Conservation (phyloP, 1,284 basidiomycete species). For the Bondarzewia mesenterica region DNA sequence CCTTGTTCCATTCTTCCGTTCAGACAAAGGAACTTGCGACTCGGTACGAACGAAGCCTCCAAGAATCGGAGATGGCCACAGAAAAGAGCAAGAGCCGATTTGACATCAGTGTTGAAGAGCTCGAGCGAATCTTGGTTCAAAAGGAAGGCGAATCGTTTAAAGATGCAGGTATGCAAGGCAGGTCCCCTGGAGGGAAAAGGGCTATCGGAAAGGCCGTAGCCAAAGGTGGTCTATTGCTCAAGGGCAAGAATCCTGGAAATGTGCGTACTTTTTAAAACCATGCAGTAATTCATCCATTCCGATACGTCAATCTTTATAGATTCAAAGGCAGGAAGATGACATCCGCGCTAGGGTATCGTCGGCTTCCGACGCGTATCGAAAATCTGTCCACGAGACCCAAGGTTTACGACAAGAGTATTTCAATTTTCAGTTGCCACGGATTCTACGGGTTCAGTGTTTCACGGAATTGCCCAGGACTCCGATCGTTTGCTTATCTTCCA, state of each 20-base stretch:
- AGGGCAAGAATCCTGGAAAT: slow-evolving; percentile 90
- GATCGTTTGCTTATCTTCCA: slow-evolving; percentile 1
- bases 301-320: slow-evolving; percentile 34
- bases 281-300: background rate
- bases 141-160: slow-evolving; percentile 91
- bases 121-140: slow-evolving; percentile 88
- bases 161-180: slow-evolving; percentile 65
- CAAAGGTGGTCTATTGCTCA: slow-evolving; percentile 85
- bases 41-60: slow-evolving; percentile 81
- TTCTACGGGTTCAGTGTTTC: slow-evolving; percentile 66
- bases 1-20: background rate
- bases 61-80: slow-evolving; percentile 82
- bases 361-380: slow-evolving; percentile 85
- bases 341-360: slow-evolving; percentile 78
- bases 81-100: slow-evolving; percentile 88
- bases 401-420: slow-evolving; percentile 93
- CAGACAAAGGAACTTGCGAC: slow-evolving; percentile 86
- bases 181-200: slow-evolving; percentile 61
- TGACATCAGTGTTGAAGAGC: slow-evolving; percentile 87
- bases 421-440: slow-evolving; percentile 91
- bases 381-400: slow-evolving; percentile 88
- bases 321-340: slow-evolving; percentile 93
- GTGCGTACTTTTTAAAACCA: slow-evolving; percentile 33
- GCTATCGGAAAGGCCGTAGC: slow-evolving; percentile 83
- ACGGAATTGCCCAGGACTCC: background rate